Base-by-base conservation (phyloP, 225 moss, liverwort and hornwort species). In the Lunularia cruciata region DNA sequence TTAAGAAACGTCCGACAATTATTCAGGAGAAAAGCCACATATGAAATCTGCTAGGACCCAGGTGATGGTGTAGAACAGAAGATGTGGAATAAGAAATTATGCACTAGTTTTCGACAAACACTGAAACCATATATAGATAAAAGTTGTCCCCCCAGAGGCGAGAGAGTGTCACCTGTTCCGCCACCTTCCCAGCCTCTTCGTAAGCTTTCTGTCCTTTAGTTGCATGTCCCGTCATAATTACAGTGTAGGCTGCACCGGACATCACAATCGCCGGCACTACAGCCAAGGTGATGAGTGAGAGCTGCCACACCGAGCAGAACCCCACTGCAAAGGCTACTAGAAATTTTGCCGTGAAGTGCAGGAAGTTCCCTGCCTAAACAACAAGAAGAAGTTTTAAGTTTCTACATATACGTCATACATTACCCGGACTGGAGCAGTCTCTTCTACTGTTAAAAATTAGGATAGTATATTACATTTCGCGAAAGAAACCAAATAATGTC, bases 291-390 rank as follows among this genome's bases (percentile, higher is more conserved):
- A 61, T 61, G 14, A 76, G 69, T 12, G 75, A 60, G 2, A 76
- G 69, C 52, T 76, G 75, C 75, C 75, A 76, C n/a, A 69, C 60
- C n/a, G 75, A 69, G 38, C 68, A 70, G 32, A 76, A 76, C 35
- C 75, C 65, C 48, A 76, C 75, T 48, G 47, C 65, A 18, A 76
- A 69, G 27, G 58, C 75, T 8, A 60, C 75, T 34, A 70, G 11
- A 38, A 76, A 69, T 28, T 60, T 76, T 19, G 75, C 69, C 27
- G 51, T 60, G 51, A 60, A 76, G 51, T 76, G 75, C 30, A 76
- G 28, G 52, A 70, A 76, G 53, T 69, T 70, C 28, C 75, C 75
- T 61, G 69, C 66, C 74, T 74, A 57, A 39, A 74, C 53, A 31
- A 67, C 67, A 59, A 54, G 13, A 55, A 16, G 15, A 28, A 15